A percentile compares a stretch with the other conserved stretches of the same genome.
These are phyloP conservation scores for Taiozyma sp. DNA, from an alignment of 1,139 yeast species.

Conservation along the genomic window DNA sequence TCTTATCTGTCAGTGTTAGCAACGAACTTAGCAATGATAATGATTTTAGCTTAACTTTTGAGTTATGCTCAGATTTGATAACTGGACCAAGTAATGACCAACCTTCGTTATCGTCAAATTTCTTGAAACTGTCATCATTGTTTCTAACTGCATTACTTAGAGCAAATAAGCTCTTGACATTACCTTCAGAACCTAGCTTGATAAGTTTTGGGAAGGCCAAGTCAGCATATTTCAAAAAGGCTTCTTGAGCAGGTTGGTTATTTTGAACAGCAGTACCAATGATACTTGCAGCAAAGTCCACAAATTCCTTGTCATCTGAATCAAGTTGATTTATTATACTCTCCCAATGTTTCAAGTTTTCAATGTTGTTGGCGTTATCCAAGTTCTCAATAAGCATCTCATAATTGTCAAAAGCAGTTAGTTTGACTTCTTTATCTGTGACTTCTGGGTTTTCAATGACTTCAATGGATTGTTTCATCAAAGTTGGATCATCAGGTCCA, in stretches of 20 bases:
- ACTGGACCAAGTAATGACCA: conserved; percentile 44
- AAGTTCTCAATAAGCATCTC: conserved; percentile 92
- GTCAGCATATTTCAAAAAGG: conserved; percentile 45
- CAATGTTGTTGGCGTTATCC: conserved; percentile 93
- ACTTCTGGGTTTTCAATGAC: conserved; percentile 64
- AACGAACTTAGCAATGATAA: conserved; percentile 56
- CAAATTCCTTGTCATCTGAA: conserved; percentile 40
- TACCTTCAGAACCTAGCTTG: conserved; percentile 30
- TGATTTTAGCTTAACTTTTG: conserved; percentile 47
- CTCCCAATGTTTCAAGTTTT: conserved; percentile 79
- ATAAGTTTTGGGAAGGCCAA: conserved; percentile 44
- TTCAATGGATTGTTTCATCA: conserved; percentile 71
- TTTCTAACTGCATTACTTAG: conserved; percentile 74
- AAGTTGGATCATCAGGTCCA: conserved; percentile 72
- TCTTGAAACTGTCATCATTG: conserved; percentile 48
- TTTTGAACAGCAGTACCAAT: conserved; percentile 93
- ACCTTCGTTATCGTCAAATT: conserved; percentile 59
- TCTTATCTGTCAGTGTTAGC: conserved; percentile 41
- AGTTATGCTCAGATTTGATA: conserved; percentile 18
- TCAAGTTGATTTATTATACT: conserved; percentile 50
- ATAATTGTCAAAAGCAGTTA: conserved; percentile 82
- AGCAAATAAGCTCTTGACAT: conserved; percentile 71
- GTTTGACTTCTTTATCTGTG: conserved; percentile 51
- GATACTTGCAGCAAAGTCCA: conserved; percentile 62
- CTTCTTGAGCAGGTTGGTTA: conserved; percentile 70